Evolutionary conservation across 331 rosid genomes (phyloP).

Genomic region (Malus hybrid): DNA sequence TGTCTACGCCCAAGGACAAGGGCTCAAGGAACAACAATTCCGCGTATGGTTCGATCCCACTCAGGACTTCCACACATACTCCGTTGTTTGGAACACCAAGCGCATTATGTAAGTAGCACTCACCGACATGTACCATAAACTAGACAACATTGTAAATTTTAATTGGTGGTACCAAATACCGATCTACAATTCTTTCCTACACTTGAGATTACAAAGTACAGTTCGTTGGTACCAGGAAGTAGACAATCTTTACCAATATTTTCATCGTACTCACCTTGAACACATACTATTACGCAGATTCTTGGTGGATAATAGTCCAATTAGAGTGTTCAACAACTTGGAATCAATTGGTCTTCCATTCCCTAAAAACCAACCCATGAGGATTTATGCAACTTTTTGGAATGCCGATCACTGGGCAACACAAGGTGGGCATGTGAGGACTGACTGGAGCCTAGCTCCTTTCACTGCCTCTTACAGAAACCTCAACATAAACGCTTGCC

Average conservation of each 20-base stretch:
- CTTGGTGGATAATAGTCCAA: constrained; percentile 52
- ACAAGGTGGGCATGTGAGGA: constrained; percentile 55
- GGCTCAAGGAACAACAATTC: constrained; percentile 46
- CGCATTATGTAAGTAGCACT: constrained; percentile 36
- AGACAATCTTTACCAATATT: not conserved
- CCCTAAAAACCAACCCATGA: constrained; percentile 58
- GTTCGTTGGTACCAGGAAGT: no score
- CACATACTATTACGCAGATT: constrained; percentile 26
- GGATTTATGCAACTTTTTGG: constrained; percentile 63
- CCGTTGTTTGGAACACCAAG: constrained; percentile 43
- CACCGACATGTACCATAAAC: not conserved
- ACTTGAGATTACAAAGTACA: not conserved
- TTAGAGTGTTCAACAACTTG: constrained; percentile 50
- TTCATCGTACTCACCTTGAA: not conserved
- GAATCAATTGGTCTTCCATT: constrained; percentile 40
- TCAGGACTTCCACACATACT: constrained; percentile 37
- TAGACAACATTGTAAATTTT: not conserved
- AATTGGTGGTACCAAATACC: not conserved
- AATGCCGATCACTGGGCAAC: constrained; percentile 83
- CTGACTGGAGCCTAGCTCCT: constrained; percentile 59
- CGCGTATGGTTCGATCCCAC: constrained; percentile 70
- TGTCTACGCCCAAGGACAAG: constrained; percentile 40
- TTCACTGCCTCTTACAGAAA: constrained; percentile 51
- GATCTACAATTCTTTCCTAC: not conserved
- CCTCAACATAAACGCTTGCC: constrained; percentile 40